Evolutionary conservation across 176 grass and related monocot genomes (phyloP), one percentile per base, ranked within the genome.

Genomic region (Aegilops longissima): DNA sequence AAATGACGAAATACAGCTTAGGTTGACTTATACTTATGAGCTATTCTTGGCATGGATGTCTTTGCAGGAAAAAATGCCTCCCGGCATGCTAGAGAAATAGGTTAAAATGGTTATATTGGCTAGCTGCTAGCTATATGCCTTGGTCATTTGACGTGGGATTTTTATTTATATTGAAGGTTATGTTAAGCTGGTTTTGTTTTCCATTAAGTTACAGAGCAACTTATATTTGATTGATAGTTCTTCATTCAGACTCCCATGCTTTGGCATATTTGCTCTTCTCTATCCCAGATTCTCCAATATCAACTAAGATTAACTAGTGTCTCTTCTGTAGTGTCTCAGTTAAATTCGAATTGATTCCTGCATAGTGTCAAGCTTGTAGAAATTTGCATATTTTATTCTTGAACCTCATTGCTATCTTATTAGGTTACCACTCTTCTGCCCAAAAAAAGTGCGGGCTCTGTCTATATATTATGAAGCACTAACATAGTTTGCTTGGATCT

Each of bases 121-220:
- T 56, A 70, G 67, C 67, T 61, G 39, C 71, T 44, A n/a, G 38
- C 39, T 47, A 34, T 45, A 54, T 13, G 13, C 72, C 14, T 83
- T 70, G 49, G 51, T 11, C 23, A 8, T 83, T 80, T 84, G 58
- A 64, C 36, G 66, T 54, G 38, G 25, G 3, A 3, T 59, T 58
- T 58, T 21, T 58, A 0, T 67, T 20, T 58, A 27, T 40, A 62
- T 27, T 21, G 29, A 66, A 77, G 13, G 47, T 63, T 75, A 49
- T 24, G 42, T 75, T 82, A 86, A 20, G 54, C n/a, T 82, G 83
- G 64, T 76, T 86, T 89, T 81, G 11, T 27, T 5, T 70, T 85
- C 21, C 29, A 52, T 31, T 11, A 49, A 70, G 30, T 88, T 56
- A 23, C 0, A 5, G 27, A 31, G 40, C 47, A 80, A 67, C 45